phyloP scores from a whole-genome alignment of 768 basidiomycete species.

The Sutorius australiensis region DNA sequence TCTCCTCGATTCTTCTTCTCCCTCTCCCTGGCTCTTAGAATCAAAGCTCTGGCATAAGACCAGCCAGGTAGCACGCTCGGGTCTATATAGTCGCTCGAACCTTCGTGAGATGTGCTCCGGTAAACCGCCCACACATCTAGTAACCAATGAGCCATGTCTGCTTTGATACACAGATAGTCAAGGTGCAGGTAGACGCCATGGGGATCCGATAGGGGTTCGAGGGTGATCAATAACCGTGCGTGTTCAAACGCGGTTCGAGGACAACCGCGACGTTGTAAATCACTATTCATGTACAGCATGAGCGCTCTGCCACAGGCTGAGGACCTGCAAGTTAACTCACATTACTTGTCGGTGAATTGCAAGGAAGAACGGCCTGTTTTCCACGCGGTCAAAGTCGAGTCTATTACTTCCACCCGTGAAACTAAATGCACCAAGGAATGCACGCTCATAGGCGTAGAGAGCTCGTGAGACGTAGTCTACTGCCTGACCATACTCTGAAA shows the following conservation, averaged over 20 bases:
- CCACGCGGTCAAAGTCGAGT: constrained; percentile 85
- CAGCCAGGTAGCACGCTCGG: constrained; percentile 73
- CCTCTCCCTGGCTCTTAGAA: constrained; percentile 50
- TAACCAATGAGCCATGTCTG: constrained; percentile 78
- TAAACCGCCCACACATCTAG: constrained; percentile 51
- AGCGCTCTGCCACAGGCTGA: background rate
- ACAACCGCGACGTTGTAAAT: constrained; percentile 86
- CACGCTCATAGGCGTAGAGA: constrained; percentile 88
- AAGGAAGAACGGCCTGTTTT: constrained; percentile 91
- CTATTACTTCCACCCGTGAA: constrained; percentile 78
- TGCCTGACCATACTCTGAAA: constrained; percentile 72
- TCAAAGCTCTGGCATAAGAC: constrained; percentile 68
- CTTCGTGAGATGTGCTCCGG: constrained; percentile 5
- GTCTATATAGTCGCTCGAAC: constrained; percentile 37
- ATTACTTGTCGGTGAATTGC: constrained; percentile 80
- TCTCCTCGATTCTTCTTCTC: constrained; percentile 41
- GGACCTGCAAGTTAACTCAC: constrained; percentile 40
- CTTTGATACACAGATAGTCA: constrained; percentile 81
- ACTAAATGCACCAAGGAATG: constrained; percentile 82
- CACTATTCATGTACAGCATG: constrained; percentile 44
- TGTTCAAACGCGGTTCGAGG: constrained; percentile 90
- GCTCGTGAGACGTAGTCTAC: constrained; percentile 91
- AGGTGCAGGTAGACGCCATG: constrained; percentile 82
- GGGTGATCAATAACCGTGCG: constrained; percentile 74
- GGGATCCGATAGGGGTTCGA: constrained; percentile 87